Conservation (phyloP, 306 rosid species). For the Glycine soja region DNA sequence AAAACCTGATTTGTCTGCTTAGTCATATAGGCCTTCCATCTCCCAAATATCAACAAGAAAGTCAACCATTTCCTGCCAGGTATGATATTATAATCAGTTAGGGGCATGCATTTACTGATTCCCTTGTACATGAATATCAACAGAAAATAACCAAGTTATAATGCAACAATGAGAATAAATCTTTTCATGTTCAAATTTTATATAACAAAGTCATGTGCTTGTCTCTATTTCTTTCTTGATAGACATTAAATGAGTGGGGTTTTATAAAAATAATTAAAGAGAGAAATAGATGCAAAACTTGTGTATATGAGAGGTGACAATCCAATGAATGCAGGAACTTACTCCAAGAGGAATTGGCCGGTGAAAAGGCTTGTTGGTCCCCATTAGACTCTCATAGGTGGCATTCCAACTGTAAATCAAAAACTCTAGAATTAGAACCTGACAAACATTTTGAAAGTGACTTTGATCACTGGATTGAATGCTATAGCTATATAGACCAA, state of each 20-base stretch:
- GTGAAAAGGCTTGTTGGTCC: constrained; percentile 67
- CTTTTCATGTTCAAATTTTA: neutral
- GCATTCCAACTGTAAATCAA: constrained; percentile 73
- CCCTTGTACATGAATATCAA: neutral
- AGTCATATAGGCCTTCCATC: constrained; percentile 81
- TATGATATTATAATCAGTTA: constrained; percentile 35
- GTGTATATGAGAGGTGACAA: neutral
- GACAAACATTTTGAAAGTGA: constrained; percentile 3
- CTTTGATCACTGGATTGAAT: constrained; percentile 27
- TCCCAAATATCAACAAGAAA: constrained; percentile 90
- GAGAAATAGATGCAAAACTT: neutral
- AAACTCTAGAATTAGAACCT: constrained; percentile 37
- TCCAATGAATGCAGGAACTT: constrained; percentile 48
- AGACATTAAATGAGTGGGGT: neutral
- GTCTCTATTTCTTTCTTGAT: neutral
- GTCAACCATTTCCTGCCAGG: constrained; percentile 84
- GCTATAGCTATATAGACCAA: constrained; percentile 14
- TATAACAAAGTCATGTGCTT: constrained; percentile 8
- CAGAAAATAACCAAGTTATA: constrained; percentile 4
- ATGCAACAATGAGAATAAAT: constrained; percentile 10
- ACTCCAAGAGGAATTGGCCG: constrained; percentile 77
- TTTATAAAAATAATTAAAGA: neutral
- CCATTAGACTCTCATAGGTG: constrained; percentile 75
- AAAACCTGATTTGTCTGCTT: constrained; percentile 46
- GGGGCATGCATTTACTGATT: constrained; percentile 8